A percentile compares a stretch with the other conserved stretches of the same genome.
Conservation (phyloP, 108 stramenopile genomes). For the Conticribra guillardii region DNA sequence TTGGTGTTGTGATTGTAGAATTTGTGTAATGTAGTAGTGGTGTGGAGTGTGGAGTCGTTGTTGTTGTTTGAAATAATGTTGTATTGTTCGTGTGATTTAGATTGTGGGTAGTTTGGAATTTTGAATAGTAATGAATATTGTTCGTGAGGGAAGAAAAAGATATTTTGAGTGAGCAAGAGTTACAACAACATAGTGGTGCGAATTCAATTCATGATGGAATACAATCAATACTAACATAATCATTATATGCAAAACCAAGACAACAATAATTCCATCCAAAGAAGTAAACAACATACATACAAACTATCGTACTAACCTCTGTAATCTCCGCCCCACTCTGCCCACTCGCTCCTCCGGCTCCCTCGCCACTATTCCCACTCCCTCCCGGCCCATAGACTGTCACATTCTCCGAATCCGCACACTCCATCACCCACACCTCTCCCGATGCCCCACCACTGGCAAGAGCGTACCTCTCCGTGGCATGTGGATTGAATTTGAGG, state of each 20-base stretch:
- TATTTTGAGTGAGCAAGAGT: too few relatives aligned
- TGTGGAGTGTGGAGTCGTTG: conserved; percentile 4
- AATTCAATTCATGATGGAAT: too few relatives aligned
- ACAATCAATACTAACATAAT: too few relatives aligned
- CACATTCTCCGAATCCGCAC: background rate
- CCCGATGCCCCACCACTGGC: conserved; percentile 88
- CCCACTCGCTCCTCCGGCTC: background rate
- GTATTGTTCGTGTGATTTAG: too few relatives aligned
- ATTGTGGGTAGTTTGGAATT: too few relatives aligned
- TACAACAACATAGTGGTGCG: too few relatives aligned
- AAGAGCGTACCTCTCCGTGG: conserved; percentile 67
- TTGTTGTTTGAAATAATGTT: background rate
- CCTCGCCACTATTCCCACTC: too few relatives aligned
- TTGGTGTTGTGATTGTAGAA: conserved; percentile 77
- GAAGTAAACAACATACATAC: too few relatives aligned
- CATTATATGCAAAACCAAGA: too few relatives aligned
- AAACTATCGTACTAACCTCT: background rate
- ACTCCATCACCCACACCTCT: conserved; percentile 67
- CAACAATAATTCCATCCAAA: too few relatives aligned
- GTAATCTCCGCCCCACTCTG: background rate
- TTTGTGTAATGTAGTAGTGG: conserved; percentile 17
- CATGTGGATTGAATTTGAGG: conserved; percentile 87
- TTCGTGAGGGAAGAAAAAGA: too few relatives aligned
- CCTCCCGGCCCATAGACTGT: background rate
- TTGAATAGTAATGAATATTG: too few relatives aligned